phyloP scores from a whole-genome alignment of 2,329 filamentous ascomycete genomes.

The Byssoonygena ceratinophila region DNA sequence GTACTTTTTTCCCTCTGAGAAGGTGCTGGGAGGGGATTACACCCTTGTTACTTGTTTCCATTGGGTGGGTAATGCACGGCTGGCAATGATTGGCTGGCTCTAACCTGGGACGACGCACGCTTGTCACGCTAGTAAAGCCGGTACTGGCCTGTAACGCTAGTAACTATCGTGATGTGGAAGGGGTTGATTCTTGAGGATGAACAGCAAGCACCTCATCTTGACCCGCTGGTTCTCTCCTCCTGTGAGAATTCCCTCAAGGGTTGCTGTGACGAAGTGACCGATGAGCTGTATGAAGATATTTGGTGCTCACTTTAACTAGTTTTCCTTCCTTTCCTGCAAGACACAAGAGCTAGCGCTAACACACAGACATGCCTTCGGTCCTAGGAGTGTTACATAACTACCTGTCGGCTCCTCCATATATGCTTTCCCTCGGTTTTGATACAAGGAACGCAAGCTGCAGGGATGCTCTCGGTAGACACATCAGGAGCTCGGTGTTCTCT shows the following conservation, averaged over 20 bases:
- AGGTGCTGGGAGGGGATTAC: conserved; percentile 3
- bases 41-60: not conserved
- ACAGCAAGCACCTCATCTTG: too few relatives aligned
- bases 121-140: conserved; percentile 1
- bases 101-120: not conserved
- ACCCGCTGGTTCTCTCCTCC: not conserved
- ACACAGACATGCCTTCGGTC: too few relatives aligned
- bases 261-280: too few relatives aligned
- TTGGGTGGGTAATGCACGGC: not conserved
- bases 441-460: too few relatives aligned
- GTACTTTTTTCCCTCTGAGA: not conserved
- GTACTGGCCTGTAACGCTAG: conserved; percentile 4
- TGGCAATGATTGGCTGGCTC: not conserved
- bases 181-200: not conserved
- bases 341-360: too few relatives aligned
- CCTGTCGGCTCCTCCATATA: not conserved
- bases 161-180: not conserved
- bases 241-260: too few relatives aligned
- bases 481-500: too few relatives aligned
- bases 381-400: not conserved
- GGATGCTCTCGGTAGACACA: too few relatives aligned
- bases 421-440: not conserved
- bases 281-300: too few relatives aligned
- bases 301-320: too few relatives aligned
- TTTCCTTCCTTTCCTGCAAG: too few relatives aligned